A percentile compares a stretch with the other conserved stretches of the same genome.
phyloP scores from a whole-genome alignment of 2,329 filamentous ascomycete genomes.

The Helotiales sp. region DNA sequence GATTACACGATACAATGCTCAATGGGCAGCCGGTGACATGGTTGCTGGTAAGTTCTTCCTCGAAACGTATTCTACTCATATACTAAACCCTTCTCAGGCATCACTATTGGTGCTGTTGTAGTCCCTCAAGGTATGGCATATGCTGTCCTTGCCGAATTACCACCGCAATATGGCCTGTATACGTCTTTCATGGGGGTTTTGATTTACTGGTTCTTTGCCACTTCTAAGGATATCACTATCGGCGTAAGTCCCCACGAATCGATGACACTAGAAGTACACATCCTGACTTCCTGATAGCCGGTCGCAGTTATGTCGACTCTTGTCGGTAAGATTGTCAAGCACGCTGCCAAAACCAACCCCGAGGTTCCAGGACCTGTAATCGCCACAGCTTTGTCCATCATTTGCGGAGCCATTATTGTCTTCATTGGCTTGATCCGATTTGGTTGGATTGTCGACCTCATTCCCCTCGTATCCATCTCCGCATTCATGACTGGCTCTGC shows the following conservation, averaged over 20 bases:
- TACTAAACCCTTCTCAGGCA: conserved; percentile 49
- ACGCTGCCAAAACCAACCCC: conserved; percentile 62
- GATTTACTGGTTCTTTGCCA: conserved; percentile 97
- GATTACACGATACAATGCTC: conserved; percentile 85
- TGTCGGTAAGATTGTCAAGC: conserved; percentile 78
- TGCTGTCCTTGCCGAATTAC: conserved; percentile 80
- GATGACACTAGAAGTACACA: conserved; percentile 6
- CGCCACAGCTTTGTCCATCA: conserved; percentile 77
- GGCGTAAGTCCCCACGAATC: conserved; percentile 63
- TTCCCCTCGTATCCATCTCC: conserved; percentile 86
- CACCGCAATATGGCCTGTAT: conserved; percentile 84
- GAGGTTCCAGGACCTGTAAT: conserved; percentile 67
- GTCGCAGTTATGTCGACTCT: conserved; percentile 96
- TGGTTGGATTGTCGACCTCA: conserved; percentile 92
- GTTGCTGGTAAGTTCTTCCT: conserved; percentile 70
- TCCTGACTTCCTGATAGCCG: conserved; percentile 57
- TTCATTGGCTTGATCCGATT: conserved; percentile 78
- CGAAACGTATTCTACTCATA: not conserved
- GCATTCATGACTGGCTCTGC: conserved; percentile 98
- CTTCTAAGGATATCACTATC: conserved; percentile 98
- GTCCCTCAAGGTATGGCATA: conserved; percentile 99
- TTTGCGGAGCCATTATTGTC: conserved; percentile 77
- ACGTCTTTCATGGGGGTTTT: conserved; percentile 96
- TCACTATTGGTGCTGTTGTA: conserved; percentile 76
- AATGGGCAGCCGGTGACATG: conserved; percentile 89